Evolutionary conservation across 129 eudicot genomes (phyloP).

Genomic region (Saussurea involucrata): DNA sequence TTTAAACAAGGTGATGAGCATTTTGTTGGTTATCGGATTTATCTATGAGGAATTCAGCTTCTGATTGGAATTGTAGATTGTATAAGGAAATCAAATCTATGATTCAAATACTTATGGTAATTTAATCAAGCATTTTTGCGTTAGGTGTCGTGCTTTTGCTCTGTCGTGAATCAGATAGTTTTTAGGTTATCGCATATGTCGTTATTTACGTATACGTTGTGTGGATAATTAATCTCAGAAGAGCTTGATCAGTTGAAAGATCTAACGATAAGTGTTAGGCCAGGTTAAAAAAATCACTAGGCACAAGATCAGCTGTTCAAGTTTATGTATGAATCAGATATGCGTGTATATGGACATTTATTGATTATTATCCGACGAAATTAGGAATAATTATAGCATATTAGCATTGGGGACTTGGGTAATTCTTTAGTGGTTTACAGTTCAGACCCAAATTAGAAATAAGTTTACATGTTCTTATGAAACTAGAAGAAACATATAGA

Average conservation of each 20-base stretch:
- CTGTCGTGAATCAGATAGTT: background rate
- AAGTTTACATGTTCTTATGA: background rate
- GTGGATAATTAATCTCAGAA: background rate
- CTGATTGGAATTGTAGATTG: background rate
- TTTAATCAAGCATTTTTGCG: background rate
- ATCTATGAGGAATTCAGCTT: background rate
- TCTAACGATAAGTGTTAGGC: background rate
- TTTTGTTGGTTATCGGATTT: constrained; percentile 1
- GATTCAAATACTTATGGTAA: background rate
- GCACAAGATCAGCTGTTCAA: background rate
- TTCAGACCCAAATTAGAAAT: background rate
- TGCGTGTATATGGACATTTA: background rate
- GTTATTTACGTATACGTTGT: background rate
- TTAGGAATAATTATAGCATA: background rate
- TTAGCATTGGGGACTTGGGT: background rate
- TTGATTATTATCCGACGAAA: background rate
- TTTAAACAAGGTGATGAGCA: background rate
- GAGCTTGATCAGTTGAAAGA: background rate
- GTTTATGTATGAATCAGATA: background rate
- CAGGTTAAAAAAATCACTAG: background rate
- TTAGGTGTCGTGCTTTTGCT: background rate
- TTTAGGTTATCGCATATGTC: background rate
- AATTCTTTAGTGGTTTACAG: background rate
- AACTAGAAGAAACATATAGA: background rate
- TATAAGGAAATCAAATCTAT: background rate